A percentile compares a stretch with the other conserved stretches of the same genome.
phyloP scores from a whole-genome alignment of 1,139 yeast species.

The Diutina sp. region DNA sequence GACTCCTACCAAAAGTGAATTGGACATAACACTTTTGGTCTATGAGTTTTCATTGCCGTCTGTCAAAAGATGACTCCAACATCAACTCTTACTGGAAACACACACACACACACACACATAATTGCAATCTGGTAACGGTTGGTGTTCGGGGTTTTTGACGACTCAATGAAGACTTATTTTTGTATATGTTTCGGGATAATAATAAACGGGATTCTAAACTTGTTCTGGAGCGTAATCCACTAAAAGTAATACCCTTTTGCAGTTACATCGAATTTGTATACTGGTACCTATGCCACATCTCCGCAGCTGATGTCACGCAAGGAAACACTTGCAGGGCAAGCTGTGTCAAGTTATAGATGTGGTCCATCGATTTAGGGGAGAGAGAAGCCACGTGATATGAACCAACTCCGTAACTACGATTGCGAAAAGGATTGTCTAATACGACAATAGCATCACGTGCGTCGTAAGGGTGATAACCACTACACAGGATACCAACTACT shows the following conservation, averaged over 20 bases:
- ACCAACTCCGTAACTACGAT: too few relatives aligned
- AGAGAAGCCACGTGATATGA: too few relatives aligned
- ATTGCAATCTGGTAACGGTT: neutral
- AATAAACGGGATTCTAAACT: constrained; percentile 1
- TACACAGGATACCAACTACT: neutral
- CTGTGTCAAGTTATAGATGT: too few relatives aligned
- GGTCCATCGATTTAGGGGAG: too few relatives aligned
- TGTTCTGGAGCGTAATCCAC: too few relatives aligned
- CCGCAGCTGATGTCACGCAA: too few relatives aligned
- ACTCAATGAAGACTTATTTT: neutral
- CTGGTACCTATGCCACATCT: too few relatives aligned
- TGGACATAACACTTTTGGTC: neutral
- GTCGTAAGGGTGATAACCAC: neutral
- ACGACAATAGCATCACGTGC: too few relatives aligned
- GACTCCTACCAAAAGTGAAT: neutral
- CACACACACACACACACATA: constrained; percentile 1
- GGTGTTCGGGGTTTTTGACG: neutral
- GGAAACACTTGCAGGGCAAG: too few relatives aligned
- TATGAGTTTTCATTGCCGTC: neutral
- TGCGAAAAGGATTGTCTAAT: too few relatives aligned
- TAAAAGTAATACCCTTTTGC: too few relatives aligned
- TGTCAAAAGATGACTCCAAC: neutral
- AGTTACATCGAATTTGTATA: too few relatives aligned
- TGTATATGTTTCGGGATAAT: neutral
- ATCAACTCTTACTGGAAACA: neutral